Base-by-base conservation (phyloP, 2,329 filamentous ascomycete species). In the Apiospora saccharicola region DNA sequence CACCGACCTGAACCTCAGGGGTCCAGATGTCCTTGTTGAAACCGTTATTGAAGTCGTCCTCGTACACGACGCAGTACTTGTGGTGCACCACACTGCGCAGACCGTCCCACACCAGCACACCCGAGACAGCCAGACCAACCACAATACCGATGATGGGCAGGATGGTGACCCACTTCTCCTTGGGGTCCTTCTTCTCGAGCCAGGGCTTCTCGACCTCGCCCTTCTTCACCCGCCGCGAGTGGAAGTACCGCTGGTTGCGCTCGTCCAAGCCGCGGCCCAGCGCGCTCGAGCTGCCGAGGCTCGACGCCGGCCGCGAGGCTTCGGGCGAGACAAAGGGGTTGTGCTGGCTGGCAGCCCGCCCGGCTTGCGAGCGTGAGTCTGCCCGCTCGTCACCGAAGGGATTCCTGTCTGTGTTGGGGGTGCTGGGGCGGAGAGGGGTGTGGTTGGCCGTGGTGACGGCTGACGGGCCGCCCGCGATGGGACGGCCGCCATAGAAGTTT, bases 111-210 rank as follows among this genome's bases (percentile, higher is more conserved):
- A 96, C 85, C 64, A 96, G 83, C 77, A 95, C 89, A 0, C 87
- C 93, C 0, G 92, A 89, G 53, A 95, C 83, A 3, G 81, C 88
- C 47, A 96, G 80, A 19, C 94, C 94, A 19, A 95, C 73, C 3
- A 91, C 68, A 69, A 96, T 89, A 67, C 93, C 94, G 34, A 94
- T 80, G 57, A 95, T 79, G 2, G 94, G 94, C 72, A 97, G 88
- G 74, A 96, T 94, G 2, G 92, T 95, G 12, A 94, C 91, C 94
- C 94, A 96, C 84, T 94, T 96, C 86, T 96, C 93, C 80, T 91
- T 92, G 16, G 92, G 91, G 75, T 95, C 92, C 72, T 86, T 90
- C 79, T 91, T 91, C n/a, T 88, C 82, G 51, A 92, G 82, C 94
- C 94, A 96, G 16, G 94, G 92, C 83, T 93, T 92, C 80, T 94